These are phyloP conservation scores for Sporothrix brasiliensis DNA, from an alignment of 2,329 filamentous ascomycete species.

Conservation along the genomic window DNA sequence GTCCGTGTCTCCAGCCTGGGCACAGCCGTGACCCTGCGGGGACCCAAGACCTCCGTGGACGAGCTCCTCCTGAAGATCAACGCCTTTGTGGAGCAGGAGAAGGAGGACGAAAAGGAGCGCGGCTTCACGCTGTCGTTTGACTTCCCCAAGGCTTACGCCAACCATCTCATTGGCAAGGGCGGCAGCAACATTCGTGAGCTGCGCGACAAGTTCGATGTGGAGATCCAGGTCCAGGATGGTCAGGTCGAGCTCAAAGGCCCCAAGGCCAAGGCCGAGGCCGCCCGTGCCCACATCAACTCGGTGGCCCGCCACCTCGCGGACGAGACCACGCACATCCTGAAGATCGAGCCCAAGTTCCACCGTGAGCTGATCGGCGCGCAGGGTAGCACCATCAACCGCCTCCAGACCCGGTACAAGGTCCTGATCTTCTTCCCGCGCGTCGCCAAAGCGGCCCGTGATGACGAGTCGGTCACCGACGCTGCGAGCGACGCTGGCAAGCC, in stretches of 20 bases:
- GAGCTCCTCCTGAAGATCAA: slow-evolving; percentile 72
- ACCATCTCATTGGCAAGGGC: slow-evolving; percentile 74
- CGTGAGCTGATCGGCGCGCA: slow-evolving; percentile 88
- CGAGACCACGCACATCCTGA: slow-evolving; percentile 82
- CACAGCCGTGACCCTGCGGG: slow-evolving; percentile 71
- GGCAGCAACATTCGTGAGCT: slow-evolving; percentile 68
- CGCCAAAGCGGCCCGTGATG: slow-evolving; percentile 67
- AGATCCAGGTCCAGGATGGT: slow-evolving; percentile 88
- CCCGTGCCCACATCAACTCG: slow-evolving; percentile 77
- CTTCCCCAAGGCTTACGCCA: slow-evolving; percentile 92
- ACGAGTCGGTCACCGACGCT: slow-evolving; percentile 69
- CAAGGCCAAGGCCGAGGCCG: slow-evolving; percentile 87
- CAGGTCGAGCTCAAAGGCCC: slow-evolving; percentile 95
- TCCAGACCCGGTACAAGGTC: slow-evolving; percentile 91
- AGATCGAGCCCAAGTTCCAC: slow-evolving; percentile 93
- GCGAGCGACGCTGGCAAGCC: slow-evolving; percentile 68
- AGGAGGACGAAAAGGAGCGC: slow-evolving; percentile 90
- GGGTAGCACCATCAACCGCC: slow-evolving; percentile 84
- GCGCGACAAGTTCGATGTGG: slow-evolving; percentile 68
- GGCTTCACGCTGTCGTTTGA: slow-evolving; percentile 85
- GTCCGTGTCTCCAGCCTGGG: slow-evolving; percentile 62
- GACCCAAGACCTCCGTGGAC: slow-evolving; percentile 72
- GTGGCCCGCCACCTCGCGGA: slow-evolving; percentile 85
- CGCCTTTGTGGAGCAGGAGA: slow-evolving; percentile 82
- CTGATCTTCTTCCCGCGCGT: slow-evolving; percentile 88